These are phyloP conservation scores for Lachnellula suecica DNA, from an alignment of 2,329 filamentous ascomycete species.

Conservation along the genomic window DNA sequence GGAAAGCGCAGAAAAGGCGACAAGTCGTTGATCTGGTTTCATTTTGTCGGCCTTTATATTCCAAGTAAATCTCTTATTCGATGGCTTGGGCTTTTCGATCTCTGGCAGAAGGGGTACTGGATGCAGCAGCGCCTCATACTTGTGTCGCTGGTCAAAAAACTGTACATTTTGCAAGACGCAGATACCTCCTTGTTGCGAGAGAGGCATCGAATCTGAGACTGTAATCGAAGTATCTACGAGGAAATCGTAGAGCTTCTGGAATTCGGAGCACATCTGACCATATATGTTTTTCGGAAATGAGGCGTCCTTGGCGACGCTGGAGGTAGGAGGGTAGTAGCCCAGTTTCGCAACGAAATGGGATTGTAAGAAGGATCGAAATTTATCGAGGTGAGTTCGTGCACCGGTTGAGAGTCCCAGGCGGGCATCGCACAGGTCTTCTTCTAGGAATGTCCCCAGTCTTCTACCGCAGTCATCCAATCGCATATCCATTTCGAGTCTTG, in stretches of 20 bases:
- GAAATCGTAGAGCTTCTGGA: constrained; percentile 68
- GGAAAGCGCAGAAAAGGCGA: constrained; percentile 51
- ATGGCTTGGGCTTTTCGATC: constrained; percentile 13
- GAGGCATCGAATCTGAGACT: constrained; percentile 43
- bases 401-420: constrained; percentile 62
- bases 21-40: constrained; percentile 47
- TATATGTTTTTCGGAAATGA: constrained; percentile 60
- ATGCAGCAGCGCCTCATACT: constrained; percentile 59
- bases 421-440: constrained; percentile 66
- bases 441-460: constrained; percentile 66
- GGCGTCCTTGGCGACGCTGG: constrained; percentile 39
- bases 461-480: constrained; percentile 57
- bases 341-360: constrained; percentile 65
- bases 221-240: constrained; percentile 64
- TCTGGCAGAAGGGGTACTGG: constrained; percentile 66
- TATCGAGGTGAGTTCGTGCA: constrained; percentile 66
- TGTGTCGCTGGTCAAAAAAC: constrained; percentile 62
- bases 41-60: constrained; percentile 35
- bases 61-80: constrained; percentile 27
- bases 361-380: constrained; percentile 68
- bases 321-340: constrained; percentile 69
- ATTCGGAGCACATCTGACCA: constrained; percentile 64
- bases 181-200: constrained; percentile 62
- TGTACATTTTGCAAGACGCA: constrained; percentile 68
- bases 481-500: constrained; percentile 63